Percentiles rank a stretch among this genome's conserved stretches.
Conservation (phyloP, 495 filamentous ascomycete species). For the Parachaetomium inaequale region DNA sequence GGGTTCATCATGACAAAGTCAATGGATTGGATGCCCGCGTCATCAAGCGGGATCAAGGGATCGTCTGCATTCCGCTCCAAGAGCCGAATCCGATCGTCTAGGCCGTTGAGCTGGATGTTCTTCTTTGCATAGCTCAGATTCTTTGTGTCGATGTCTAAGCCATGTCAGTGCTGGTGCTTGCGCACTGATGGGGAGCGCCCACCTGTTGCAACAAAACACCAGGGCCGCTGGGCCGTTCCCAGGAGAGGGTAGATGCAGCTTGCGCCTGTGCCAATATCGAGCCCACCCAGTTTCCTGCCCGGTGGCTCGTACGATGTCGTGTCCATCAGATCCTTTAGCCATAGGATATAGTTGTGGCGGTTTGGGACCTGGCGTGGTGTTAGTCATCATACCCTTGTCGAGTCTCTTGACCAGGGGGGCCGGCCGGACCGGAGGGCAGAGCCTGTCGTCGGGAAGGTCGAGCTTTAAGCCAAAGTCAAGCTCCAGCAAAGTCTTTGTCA, state of each 20-base stretch:
- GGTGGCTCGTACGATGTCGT: slow-evolving; percentile 58
- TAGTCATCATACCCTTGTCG: not conserved
- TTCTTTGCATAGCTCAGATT: slow-evolving; percentile 60
- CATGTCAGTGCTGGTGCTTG: not conserved
- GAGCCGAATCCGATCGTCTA: slow-evolving; percentile 63
- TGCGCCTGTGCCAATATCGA: slow-evolving; percentile 90
- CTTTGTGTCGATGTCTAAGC: slow-evolving; percentile 70
- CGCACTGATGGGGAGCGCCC: slow-evolving; percentile 14
- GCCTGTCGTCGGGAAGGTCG: slow-evolving; percentile 67
- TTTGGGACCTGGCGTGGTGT: slow-evolving; percentile 59
- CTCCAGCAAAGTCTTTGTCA: slow-evolving; percentile 75
- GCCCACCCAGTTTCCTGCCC: slow-evolving; percentile 57
- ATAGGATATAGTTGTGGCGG: slow-evolving; percentile 84
- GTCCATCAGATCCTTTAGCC: slow-evolving; percentile 83
- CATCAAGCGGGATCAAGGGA: slow-evolving; percentile 59
- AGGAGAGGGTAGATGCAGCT: slow-evolving; percentile 89
- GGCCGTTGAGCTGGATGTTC: slow-evolving; percentile 61
- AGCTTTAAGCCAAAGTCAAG: slow-evolving; percentile 70
- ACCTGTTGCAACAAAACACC: slow-evolving; percentile 74
- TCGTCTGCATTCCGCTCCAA: slow-evolving; percentile 50
- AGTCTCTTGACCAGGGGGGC: not conserved
- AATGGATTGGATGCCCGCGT: slow-evolving; percentile 53
- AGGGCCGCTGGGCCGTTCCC: slow-evolving; percentile 65
- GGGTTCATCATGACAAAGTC: slow-evolving; percentile 96
- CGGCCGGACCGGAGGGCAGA: slow-evolving; percentile 81